Evolutionary conservation across 106 monocot species (phyloP).

Genomic region (Platanthera guangdongensis): DNA sequence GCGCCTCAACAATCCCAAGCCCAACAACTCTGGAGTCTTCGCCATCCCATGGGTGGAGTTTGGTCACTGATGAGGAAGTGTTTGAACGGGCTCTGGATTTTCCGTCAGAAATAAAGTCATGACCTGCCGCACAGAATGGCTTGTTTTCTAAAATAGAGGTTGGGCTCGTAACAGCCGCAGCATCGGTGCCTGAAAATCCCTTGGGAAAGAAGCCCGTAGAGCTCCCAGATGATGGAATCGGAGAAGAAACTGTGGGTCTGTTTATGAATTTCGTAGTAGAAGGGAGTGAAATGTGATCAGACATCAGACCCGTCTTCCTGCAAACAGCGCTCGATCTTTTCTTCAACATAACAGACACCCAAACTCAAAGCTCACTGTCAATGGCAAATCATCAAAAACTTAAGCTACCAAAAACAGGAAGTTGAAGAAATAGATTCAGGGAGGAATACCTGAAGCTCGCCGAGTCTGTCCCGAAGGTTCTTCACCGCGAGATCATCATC

Average conservation of each 20-base stretch:
- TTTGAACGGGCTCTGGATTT: conserved; percentile 7
- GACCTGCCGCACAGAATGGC: conserved; percentile 7
- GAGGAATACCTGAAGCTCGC: background rate
- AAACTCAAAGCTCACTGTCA: background rate
- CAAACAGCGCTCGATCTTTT: background rate
- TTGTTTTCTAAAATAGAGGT: conserved; percentile 30
- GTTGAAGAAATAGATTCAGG: background rate
- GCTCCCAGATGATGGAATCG: background rate
- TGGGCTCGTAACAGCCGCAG: background rate
- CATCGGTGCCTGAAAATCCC: background rate
- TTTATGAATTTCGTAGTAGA: conserved; percentile 12
- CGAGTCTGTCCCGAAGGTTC: background rate
- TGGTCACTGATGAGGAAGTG: background rate
- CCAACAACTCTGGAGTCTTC: background rate
- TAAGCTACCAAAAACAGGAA: background rate
- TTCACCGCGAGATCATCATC: background rate
- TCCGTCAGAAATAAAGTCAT: conserved; percentile 1
- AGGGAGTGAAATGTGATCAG: conserved; percentile 2
- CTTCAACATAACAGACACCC: background rate
- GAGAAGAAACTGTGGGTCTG: conserved; percentile 7
- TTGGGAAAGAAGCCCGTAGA: background rate
- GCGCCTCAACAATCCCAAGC: conserved; percentile 59
- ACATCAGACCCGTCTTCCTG: background rate
- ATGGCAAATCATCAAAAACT: conserved; percentile 1
- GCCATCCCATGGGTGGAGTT: background rate